A percentile compares a stretch with the other conserved stretches of the same genome.
Evolutionary conservation across 495 filamentous ascomycete genomes (phyloP).

Genomic region (Penicillium manginii): DNA sequence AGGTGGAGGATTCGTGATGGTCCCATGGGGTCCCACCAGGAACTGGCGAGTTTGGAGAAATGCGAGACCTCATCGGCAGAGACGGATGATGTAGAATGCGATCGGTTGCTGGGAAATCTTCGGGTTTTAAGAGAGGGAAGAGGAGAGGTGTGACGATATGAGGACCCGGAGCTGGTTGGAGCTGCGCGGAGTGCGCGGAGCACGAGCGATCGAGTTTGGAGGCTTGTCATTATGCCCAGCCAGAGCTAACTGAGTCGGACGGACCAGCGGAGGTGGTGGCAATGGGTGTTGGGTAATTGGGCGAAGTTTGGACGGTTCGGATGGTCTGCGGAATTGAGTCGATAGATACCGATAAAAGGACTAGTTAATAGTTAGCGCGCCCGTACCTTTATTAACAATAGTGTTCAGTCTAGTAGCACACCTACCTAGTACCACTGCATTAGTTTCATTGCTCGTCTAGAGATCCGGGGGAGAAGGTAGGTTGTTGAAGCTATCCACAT

Average conservation of each 20-base stretch:
- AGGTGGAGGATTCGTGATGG: conserved; percentile 90
- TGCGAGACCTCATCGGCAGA: conserved; percentile 87
- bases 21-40: conserved; percentile 97
- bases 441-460: too few relatives aligned
- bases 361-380: not conserved
- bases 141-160: conserved; percentile 8
- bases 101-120: conserved; percentile 14
- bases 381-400: too few relatives aligned
- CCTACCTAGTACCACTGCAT: too few relatives aligned
- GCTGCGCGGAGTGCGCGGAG: conserved; percentile 18
- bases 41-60: conserved; percentile 89
- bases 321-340: not conserved
- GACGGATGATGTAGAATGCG: conserved; percentile 68
- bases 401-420: too few relatives aligned
- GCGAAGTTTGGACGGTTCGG: not conserved
- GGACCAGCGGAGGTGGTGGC: not conserved
- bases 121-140: not conserved
- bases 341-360: not conserved
- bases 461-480: conserved; percentile 3
- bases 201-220: not conserved
- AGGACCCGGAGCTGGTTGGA: conserved; percentile 11
- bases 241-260: not conserved
- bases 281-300: not conserved
- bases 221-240: not conserved
- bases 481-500: conserved; percentile 27